phyloP scores from a whole-genome alignment of 2,329 filamentous ascomycete genomes.

The Fusarium sp. region DNA sequence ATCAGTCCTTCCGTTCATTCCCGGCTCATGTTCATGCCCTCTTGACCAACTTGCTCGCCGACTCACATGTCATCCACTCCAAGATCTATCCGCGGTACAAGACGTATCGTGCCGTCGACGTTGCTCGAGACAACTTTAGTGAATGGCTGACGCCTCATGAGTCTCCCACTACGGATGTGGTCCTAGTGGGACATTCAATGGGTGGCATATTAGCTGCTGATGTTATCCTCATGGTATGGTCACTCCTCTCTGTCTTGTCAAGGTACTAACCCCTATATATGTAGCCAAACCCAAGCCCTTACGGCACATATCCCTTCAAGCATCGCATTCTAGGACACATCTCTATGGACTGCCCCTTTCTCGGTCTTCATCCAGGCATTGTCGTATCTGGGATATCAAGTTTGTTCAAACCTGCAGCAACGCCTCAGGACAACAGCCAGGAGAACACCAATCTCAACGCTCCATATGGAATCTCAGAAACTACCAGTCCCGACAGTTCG shows the following conservation, averaged over 20 bases:
- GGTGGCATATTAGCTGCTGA: constrained; percentile 87
- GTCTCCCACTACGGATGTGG: constrained; percentile 77
- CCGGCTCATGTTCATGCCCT: constrained; percentile 87
- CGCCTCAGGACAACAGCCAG: constrained; percentile 28
- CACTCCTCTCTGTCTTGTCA: neutral
- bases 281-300: constrained; percentile 49
- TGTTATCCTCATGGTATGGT: constrained; percentile 72
- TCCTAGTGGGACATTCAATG: constrained; percentile 91
- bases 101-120: constrained; percentile 76
- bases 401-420: constrained; percentile 70
- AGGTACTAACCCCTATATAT: neutral
- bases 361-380: constrained; percentile 90
- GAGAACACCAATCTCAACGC: constrained; percentile 1
- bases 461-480: constrained; percentile 9
- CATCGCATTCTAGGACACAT: constrained; percentile 85
- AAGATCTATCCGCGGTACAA: constrained; percentile 88
- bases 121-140: constrained; percentile 86
- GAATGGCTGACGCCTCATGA: constrained; percentile 85
- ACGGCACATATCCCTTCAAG: constrained; percentile 62
- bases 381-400: constrained; percentile 84
- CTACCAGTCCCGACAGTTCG: constrained; percentile 26
- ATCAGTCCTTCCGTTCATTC: constrained; percentile 88
- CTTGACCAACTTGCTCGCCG: constrained; percentile 72
- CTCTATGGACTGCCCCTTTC: constrained; percentile 86
- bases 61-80: constrained; percentile 84